Conservation (phyloP, 23 red algal species). For the Gracilaria caudata region DNA sequence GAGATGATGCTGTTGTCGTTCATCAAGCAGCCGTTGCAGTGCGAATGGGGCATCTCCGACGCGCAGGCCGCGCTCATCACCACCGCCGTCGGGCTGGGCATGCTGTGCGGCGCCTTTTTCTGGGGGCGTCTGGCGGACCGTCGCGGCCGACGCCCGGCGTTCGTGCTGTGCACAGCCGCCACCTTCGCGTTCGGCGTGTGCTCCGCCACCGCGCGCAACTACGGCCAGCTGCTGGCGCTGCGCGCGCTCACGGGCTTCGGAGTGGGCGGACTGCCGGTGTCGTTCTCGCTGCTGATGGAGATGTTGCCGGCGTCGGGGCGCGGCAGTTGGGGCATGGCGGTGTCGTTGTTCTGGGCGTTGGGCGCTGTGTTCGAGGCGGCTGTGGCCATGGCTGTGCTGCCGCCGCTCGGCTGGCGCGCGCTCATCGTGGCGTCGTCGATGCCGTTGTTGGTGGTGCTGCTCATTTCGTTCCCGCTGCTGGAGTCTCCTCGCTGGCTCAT, state of each 20-base stretch:
- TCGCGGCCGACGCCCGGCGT: conserved; percentile 14
- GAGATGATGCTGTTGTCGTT: conserved; percentile 74
- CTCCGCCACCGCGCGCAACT: conserved; percentile 29
- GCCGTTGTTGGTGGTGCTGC: conserved; percentile 33
- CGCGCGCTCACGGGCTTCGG: conserved; percentile 52
- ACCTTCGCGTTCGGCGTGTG: conserved; percentile 37
- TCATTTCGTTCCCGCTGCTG: background rate
- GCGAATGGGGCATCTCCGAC: conserved; percentile 66
- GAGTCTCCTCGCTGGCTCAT: conserved; percentile 68
- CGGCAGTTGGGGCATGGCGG: conserved; percentile 49
- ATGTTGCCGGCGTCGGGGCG: conserved; percentile 33
- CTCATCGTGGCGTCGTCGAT: conserved; percentile 57
- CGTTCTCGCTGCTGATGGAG: conserved; percentile 62
- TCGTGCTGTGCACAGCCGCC: conserved; percentile 28
- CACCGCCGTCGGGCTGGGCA: conserved; percentile 57
- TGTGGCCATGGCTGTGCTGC: conserved; percentile 47
- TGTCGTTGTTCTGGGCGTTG: conserved; percentile 67
- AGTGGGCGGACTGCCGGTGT: conserved; percentile 66
- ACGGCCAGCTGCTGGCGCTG: conserved; percentile 27
- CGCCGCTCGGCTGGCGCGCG: conserved; percentile 47
- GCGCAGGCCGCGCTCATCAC: conserved; percentile 57
- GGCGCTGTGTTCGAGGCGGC: conserved; percentile 60
- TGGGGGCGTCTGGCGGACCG: conserved; percentile 59
- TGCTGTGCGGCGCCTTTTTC: conserved; percentile 39
- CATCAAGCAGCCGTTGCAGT: conserved; percentile 65